These are phyloP conservation scores for Colletotrichum coccodes DNA, from an alignment of 2,329 filamentous ascomycete species.

Conservation along the genomic window DNA sequence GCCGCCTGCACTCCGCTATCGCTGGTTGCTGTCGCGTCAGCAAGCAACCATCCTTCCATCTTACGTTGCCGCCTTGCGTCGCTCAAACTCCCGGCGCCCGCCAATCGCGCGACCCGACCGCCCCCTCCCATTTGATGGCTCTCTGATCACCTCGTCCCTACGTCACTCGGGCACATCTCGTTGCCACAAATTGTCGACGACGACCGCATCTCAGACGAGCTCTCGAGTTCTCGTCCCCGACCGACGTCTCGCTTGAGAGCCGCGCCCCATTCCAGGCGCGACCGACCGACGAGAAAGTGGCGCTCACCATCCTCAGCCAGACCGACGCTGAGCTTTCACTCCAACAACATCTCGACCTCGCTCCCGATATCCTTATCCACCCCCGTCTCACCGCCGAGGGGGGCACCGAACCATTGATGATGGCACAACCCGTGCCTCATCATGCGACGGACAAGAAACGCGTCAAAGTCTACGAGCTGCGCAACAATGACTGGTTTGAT, in stretches of 20 bases:
- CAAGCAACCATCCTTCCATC: conserved; percentile 8
- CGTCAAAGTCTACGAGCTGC: conserved; percentile 99
- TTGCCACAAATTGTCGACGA: conserved; percentile 27
- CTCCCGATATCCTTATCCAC: conserved; percentile 62
- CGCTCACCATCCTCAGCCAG: conserved; percentile 65
- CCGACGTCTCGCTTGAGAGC: conserved; percentile 28
- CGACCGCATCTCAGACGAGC: conserved; percentile 17
- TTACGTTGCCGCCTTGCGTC: conserved; percentile 28
- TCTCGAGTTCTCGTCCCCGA: conserved; percentile 23
- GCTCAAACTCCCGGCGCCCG: conserved; percentile 29
- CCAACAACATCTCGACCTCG: conserved; percentile 68
- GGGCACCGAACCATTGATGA: conserved; percentile 72
- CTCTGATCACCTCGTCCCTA: conserved; percentile 31
- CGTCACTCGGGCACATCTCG: conserved; percentile 31
- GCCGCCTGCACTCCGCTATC: conserved; percentile 20
- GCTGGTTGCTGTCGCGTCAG: conserved; percentile 28
- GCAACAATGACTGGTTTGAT: conserved; percentile 99
- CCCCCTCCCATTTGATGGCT: conserved; percentile 35
- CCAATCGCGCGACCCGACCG: conserved; percentile 34
- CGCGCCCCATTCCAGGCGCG: conserved; percentile 34
- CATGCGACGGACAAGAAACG: conserved; percentile 75
- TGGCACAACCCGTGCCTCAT: conserved; percentile 78
- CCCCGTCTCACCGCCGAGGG: conserved; percentile 57
- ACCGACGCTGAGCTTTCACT: conserved; percentile 66
- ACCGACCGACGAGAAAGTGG: conserved; percentile 53